These are phyloP conservation scores for Penicillium atrosanguineum DNA, from an alignment of 495 filamentous ascomycete genomes.

Conservation along the genomic window DNA sequence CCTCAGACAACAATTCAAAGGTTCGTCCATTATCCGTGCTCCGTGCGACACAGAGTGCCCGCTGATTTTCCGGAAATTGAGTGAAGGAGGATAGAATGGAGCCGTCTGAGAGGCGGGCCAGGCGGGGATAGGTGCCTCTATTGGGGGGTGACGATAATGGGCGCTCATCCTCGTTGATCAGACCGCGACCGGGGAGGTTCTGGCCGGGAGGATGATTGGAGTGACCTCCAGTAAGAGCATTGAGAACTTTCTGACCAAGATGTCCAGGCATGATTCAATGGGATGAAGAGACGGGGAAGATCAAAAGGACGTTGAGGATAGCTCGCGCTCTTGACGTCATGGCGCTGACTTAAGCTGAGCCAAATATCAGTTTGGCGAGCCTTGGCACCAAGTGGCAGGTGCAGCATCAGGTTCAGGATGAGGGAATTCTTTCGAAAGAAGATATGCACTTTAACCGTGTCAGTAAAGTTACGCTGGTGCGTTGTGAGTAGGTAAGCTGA, in stretches of 20 bases:
- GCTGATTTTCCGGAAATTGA: constrained; percentile 28
- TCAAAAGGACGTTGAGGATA: too few species aligned
- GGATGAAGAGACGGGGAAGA: background rate
- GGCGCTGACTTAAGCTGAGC: too few species aligned
- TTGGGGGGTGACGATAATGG: constrained; percentile 37
- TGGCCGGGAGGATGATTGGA: constrained; percentile 1
- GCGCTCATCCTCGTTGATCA: constrained; percentile 40
- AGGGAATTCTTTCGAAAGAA: too few species aligned
- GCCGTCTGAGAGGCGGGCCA: constrained; percentile 37
- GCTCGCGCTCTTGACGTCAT: too few species aligned
- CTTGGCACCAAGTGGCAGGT: too few species aligned
- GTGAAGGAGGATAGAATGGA: constrained; percentile 43
- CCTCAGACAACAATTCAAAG: constrained; percentile 37
- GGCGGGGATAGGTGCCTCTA: constrained; percentile 42
- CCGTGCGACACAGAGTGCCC: constrained; percentile 31
- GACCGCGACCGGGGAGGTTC: constrained; percentile 18
- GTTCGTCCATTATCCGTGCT: constrained; percentile 37
- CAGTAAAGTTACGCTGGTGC: too few species aligned
- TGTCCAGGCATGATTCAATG: constrained; percentile 28
- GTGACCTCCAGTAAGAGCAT: constrained; percentile 27
- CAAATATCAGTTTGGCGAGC: too few species aligned
- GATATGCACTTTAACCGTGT: too few species aligned
- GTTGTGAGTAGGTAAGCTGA: too few species aligned
- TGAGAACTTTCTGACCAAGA: constrained; percentile 39
- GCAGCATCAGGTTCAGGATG: too few species aligned